Conservation (phyloP, 2,329 filamentous ascomycete species). For the Onygenales sp. region DNA sequence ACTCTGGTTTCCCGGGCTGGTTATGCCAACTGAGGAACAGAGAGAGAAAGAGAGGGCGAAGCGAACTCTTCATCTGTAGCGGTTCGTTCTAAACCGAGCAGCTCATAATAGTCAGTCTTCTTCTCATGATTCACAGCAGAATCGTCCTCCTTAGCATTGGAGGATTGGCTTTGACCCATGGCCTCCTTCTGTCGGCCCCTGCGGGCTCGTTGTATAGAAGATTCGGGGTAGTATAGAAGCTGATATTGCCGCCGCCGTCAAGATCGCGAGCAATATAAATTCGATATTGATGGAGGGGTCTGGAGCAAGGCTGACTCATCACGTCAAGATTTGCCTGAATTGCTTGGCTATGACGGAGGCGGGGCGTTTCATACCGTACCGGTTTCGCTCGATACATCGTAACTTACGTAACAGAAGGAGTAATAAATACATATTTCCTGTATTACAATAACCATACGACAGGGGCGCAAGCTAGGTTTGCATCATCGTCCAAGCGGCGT, state of each 20-base stretch:
- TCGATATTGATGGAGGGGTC: too few species aligned
- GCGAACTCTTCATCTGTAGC: conserved; percentile 73
- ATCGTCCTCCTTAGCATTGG: conserved; percentile 15
- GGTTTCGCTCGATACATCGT: background rate
- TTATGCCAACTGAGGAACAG: background rate
- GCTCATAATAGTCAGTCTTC: conserved; percentile 55
- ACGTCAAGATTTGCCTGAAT: too few species aligned
- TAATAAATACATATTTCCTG: background rate
- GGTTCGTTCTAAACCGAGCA: conserved; percentile 62
- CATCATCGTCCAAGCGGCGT: too few species aligned
- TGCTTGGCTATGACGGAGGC: too few species aligned
- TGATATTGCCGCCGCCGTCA: background rate
- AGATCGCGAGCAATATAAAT: too few species aligned
- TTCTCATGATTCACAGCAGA: conserved; percentile 9
- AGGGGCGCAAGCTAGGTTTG: too few species aligned
- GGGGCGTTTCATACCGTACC: too few species aligned
- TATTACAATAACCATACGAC: background rate
- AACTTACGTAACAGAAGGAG: background rate
- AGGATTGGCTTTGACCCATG: conserved; percentile 39
- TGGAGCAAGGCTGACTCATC: too few species aligned
- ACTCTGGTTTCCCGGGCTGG: background rate
- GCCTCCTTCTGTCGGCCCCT: background rate
- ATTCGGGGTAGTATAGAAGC: background rate
- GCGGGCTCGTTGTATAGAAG: background rate
- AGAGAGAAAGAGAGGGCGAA: background rate